phyloP scores from a whole-genome alignment of 176 grass and related monocot genomes.

The Musa acuminata region DNA sequence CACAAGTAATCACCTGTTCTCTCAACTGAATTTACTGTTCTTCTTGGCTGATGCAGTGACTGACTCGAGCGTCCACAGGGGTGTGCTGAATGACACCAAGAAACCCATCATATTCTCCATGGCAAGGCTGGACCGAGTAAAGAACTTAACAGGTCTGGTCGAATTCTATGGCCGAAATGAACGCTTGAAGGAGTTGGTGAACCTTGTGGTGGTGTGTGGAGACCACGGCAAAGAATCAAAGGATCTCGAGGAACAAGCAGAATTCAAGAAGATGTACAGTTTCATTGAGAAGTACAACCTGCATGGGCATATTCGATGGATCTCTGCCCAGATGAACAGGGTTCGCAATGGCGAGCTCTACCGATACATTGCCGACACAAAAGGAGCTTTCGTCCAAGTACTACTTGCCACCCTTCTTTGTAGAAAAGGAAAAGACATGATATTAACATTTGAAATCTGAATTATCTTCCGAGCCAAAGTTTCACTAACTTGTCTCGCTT shows the following conservation, averaged over 20 bases:
- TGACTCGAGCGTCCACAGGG: slow-evolving; percentile 39
- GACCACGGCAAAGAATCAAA: slow-evolving; percentile 86
- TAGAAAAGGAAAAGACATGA: background rate
- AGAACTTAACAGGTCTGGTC: slow-evolving; percentile 89
- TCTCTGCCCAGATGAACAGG: slow-evolving; percentile 98
- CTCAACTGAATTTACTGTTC: background rate
- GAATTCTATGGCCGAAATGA: slow-evolving; percentile 69
- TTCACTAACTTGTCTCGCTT: background rate
- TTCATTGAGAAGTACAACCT: slow-evolving; percentile 71
- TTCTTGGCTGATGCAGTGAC: background rate
- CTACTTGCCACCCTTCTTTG: slow-evolving; percentile 10
- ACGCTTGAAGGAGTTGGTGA: slow-evolving; percentile 67
- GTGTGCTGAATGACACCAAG: slow-evolving; percentile 69
- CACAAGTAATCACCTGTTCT: slow-evolving; percentile 42
- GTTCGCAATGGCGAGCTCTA: slow-evolving; percentile 93
- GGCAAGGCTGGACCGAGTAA: slow-evolving; percentile 85
- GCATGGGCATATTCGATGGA: slow-evolving; percentile 78
- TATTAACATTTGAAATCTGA: background rate
- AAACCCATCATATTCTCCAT: slow-evolving; percentile 96
- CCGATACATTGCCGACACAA: slow-evolving; percentile 81
- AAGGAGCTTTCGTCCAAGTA: slow-evolving; percentile 89
- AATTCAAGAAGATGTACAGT: slow-evolving; percentile 90
- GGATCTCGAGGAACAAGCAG: slow-evolving; percentile 87
- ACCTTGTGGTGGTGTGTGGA: slow-evolving; percentile 84
- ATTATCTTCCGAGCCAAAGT: background rate